A percentile compares a stretch with the other conserved stretches of the same genome.
Conservation (phyloP, 2,329 filamentous ascomycete species). For the Monosporascus sp. region DNA sequence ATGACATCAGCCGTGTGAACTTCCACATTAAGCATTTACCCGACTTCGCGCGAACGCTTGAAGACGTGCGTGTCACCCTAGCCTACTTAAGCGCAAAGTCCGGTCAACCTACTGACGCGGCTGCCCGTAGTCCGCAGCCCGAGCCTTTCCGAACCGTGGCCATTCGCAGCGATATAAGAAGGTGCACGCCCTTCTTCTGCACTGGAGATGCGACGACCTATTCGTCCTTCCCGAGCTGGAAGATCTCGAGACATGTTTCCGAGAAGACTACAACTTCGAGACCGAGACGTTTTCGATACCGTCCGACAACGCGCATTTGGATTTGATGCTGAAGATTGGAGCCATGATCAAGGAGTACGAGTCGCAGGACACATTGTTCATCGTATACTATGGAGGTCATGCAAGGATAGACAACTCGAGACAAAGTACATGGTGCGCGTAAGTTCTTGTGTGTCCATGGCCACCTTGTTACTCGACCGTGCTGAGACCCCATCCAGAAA, state of each 20-base stretch:
- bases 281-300: constrained; percentile 56
- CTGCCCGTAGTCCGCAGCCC: constrained; percentile 41
- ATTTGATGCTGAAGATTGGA: constrained; percentile 52
- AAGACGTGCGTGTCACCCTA: constrained; percentile 40
- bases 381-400: constrained; percentile 57
- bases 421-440: constrained; percentile 58
- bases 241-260: constrained; percentile 49
- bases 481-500: constrained; percentile 30
- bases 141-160: constrained; percentile 53
- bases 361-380: constrained; percentile 49
- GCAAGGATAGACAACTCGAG: constrained; percentile 54
- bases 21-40: constrained; percentile 54
- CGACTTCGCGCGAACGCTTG: constrained; percentile 48
- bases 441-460: constrained; percentile 24
- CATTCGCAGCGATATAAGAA: constrained; percentile 50
- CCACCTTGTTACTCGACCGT: neutral
- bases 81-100: neutral
- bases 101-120: constrained; percentile 4
- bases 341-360: constrained; percentile 54
- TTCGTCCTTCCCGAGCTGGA: constrained; percentile 55
- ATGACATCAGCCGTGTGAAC: constrained; percentile 53
- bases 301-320: constrained; percentile 52
- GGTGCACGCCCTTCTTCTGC: constrained; percentile 49
- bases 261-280: constrained; percentile 50
- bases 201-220: constrained; percentile 54